Conservation (phyloP, 306 rosid species). For the Prunus salicina region DNA sequence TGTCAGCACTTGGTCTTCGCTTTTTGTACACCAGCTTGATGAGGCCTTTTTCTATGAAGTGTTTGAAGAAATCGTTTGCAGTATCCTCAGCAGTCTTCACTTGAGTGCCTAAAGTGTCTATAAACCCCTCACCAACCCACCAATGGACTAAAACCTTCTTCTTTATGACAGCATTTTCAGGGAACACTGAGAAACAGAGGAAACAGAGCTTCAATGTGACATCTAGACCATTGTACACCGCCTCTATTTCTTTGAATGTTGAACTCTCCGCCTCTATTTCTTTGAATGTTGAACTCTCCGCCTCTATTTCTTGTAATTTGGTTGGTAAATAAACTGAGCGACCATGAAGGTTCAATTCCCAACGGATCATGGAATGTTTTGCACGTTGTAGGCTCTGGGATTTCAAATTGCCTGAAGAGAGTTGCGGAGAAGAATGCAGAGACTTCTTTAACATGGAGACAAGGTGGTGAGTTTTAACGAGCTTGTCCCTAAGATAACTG, state of each 20-base stretch:
- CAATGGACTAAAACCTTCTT: constrained; percentile 26
- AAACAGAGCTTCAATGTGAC: not conserved
- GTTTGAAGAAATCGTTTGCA: not conserved
- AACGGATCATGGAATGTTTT: not conserved
- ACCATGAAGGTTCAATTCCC: not conserved
- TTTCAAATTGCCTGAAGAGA: no score
- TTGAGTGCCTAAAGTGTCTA: not conserved
- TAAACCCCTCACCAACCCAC: constrained; percentile 30
- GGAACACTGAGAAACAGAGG: constrained; percentile 27
- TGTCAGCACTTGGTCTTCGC: constrained; percentile 10
- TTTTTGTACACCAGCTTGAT: constrained; percentile 8
- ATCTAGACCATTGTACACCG: not conserved
- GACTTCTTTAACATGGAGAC: not conserved
- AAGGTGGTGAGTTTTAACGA: not conserved
- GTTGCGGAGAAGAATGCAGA: not conserved
- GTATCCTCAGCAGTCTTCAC: not conserved
- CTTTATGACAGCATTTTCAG: constrained; percentile 11
- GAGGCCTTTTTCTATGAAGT: not conserved
- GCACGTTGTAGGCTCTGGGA: no score
- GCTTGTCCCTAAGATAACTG: not conserved
- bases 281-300: not conserved
- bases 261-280: not conserved
- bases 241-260: not conserved
- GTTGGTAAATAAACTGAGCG: no score
- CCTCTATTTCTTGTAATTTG: no score